Base-by-base conservation (phyloP, 1,139 yeast species). In the Diutina siamensis region DNA sequence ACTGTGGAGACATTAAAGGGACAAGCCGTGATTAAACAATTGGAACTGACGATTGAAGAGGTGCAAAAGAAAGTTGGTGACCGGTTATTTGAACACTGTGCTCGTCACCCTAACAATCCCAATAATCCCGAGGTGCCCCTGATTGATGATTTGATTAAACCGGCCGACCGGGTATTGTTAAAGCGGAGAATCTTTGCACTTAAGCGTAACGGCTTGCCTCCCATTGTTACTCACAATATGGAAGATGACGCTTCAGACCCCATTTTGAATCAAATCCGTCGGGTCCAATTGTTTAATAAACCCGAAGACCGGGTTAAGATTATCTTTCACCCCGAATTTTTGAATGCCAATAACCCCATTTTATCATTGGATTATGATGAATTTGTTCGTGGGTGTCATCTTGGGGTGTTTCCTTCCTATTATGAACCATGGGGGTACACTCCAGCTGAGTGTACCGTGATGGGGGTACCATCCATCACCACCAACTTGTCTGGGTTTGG, bases 341-440 rank as follows among this genome's bases (percentile, higher is more conserved):
- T 92, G 57, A 92, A 87, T 66, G 86, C 96, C 45, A 89, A 88
- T 63, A 92, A 92, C 64, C 97, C 98, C 45, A 84, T 92, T 52
- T 72, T 92, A 58, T 84, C 96, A 15, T 71, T 92, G 51, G 98
- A 92, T 63, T 92, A 92, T 61, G 98, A 92, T 59, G 98, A 92
- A 62, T 92, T 92, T 64, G 98, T 92, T 35, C 79, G 98, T 57
- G 98, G 98, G 50, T 89, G 97, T 63, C 97, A 92, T 64, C 71
- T 92, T 67, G 98, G 98, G 62, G 95, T 92, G 46, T 92, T 92
- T 81, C 98, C 98, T 45, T 87, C 97, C 0, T 92, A 92, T 66
- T 92, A 92, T 60, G 98, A 92, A 65, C 98, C 98, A 5, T 92
- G 98, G 98, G 98, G 98, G 34, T 92, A 92, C 65, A 92, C 98